Percentiles rank a stretch among this genome's conserved stretches.
Conservation (phyloP, 331 rosid species). For the Quercus phellos region DNA sequence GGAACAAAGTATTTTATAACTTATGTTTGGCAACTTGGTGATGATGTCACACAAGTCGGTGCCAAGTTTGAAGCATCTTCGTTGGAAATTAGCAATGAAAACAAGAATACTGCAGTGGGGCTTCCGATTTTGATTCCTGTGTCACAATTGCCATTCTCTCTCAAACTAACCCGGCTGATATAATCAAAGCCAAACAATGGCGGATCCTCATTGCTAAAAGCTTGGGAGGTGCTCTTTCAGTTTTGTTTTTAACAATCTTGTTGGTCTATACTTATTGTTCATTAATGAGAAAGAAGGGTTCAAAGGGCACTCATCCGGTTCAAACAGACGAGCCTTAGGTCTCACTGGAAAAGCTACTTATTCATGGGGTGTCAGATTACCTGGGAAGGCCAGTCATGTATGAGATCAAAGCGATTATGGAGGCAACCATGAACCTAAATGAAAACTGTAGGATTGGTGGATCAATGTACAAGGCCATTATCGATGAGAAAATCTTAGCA, state of each 20-base stretch:
- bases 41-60: constrained; percentile 36
- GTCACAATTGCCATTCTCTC: constrained; percentile 41
- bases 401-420: constrained; percentile 43
- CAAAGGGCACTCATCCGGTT: constrained; percentile 22
- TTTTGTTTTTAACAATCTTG: constrained; percentile 18
- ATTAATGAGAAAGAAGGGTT: constrained; percentile 30
- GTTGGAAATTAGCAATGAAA: constrained; percentile 34
- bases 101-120: constrained; percentile 27
- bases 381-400: constrained; percentile 51
- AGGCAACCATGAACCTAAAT: constrained; percentile 53
- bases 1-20: constrained; percentile 45
- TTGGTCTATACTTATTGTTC: constrained; percentile 23
- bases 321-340: too few relatives aligned
- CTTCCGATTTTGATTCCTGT: constrained; percentile 53
- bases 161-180: constrained; percentile 21
- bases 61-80: constrained; percentile 43
- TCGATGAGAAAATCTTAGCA: constrained; percentile 47
- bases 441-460: constrained; percentile 58
- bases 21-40: constrained; percentile 54
- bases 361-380: constrained; percentile 54
- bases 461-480: constrained; percentile 54
- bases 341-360: constrained; percentile 38
- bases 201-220: constrained; percentile 23
- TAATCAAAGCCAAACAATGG: constrained; percentile 15
- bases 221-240: constrained; percentile 34